Evolutionary conservation across 192 early-diverging fungal genomes (phyloP), one percentile per base, ranked within the genome.

Genomic region (Coemansia sp.): DNA sequence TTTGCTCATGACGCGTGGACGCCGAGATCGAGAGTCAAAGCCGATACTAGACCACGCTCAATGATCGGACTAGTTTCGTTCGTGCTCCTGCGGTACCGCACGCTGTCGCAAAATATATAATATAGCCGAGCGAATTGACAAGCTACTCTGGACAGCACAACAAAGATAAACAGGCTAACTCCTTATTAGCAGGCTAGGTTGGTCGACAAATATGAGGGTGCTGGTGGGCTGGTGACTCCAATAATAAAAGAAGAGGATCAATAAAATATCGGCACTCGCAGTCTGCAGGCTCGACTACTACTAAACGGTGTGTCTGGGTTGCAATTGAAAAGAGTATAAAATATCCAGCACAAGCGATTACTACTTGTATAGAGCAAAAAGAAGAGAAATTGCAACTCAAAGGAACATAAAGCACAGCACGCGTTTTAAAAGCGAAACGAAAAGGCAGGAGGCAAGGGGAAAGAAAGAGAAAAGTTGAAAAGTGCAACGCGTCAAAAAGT

Each of bases 1-100:
- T 55, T 60, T 69, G 67, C 67, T 78, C 76, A 79, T 79, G 38
- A 60, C 59, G 15, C 59, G 59, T 31, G 23, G 25, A 48, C 64
- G 56, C 48, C 50, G 36, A 50, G 21, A 38, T 31, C 14, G 26
- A 36, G 31, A 48, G 26, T 68, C 40, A 61, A 57, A 25, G 23
- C 18, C 37, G 40, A 44, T 63, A 59, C 25, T 3, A 50, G 52
- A 25, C 26, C 53, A 55, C 53, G 54, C 40, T 44, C 40, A 31
- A 53, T 24, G 37, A 56, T 23, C 51, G 55, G 34, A 56, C 51
- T 28, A 56, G 18, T 10, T 48, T 48, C 47, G 8, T 8, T 48
- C 7, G 17, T 48, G 17, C 47, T n/a, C 47, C 15, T 8, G 18
- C 47, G 47, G 4, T 17, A 9, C 47, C 47, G 2, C 18, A 4